phyloP scores from a whole-genome alignment of 106 monocot genomes.

The Posidonia australis region DNA sequence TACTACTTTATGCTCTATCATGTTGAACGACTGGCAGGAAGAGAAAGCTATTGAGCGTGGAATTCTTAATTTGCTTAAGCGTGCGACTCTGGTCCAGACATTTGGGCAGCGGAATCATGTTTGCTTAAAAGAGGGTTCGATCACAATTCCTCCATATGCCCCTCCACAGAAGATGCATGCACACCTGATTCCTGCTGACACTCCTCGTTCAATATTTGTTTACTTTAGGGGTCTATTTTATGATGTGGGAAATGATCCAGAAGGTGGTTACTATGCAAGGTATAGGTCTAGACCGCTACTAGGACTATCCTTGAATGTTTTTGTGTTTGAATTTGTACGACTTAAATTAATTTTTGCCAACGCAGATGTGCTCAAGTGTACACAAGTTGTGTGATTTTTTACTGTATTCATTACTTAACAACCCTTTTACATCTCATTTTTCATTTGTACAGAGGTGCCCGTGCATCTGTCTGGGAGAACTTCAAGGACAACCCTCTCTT shows the following conservation, averaged over 20 bases:
- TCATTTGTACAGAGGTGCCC: conserved; percentile 37
- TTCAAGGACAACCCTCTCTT: conserved; percentile 68
- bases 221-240: conserved; percentile 81
- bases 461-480: conserved; percentile 63
- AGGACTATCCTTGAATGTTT: not conserved
- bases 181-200: conserved; percentile 61
- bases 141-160: conserved; percentile 76
- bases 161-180: conserved; percentile 86
- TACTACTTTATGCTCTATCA: no score
- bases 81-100: conserved; percentile 73
- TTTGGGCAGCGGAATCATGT: conserved; percentile 77
- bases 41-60: conserved; percentile 69
- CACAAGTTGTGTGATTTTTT: no score
- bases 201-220: conserved; percentile 77
- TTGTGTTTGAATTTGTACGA: not conserved
- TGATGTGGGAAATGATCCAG: conserved; percentile 69
- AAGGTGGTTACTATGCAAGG: conserved; percentile 89
- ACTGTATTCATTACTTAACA: not conserved
- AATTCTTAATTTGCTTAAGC: conserved; percentile 64
- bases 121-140: conserved; percentile 68
- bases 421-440: not conserved
- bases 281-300: not conserved
- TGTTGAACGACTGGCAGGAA: conserved; percentile 44
- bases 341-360: no score
- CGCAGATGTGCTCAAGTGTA: no score